These are phyloP conservation scores for Acanthamoeba healyi DNA, from an alignment of 208 protist genomes.

Conservation along the genomic window DNA sequence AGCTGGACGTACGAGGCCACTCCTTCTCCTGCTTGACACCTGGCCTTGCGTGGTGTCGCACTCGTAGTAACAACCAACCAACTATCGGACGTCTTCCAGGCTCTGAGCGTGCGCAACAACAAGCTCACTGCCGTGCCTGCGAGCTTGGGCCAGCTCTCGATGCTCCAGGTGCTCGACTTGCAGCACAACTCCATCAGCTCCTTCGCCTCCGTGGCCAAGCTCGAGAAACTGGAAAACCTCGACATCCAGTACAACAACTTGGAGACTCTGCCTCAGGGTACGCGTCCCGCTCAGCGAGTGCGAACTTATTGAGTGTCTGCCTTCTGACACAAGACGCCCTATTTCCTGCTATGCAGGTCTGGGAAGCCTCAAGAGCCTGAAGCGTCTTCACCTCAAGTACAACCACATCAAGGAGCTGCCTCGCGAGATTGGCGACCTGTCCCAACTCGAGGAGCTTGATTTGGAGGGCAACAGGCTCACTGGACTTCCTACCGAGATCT, in stretches of 20 bases:
- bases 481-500: constrained; percentile 71
- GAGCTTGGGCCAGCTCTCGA: constrained; percentile 4
- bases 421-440: constrained; percentile 73
- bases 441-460: constrained; percentile 73
- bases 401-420: constrained; percentile 79
- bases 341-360: no score
- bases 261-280: constrained; percentile 69
- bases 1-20: constrained; percentile 77
- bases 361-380: constrained; percentile 62
- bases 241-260: constrained; percentile 79
- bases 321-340: no score
- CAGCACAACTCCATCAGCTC: constrained; percentile 68
- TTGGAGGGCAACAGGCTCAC: constrained; percentile 80
- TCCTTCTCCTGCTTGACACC: background rate
- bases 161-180: constrained; percentile 64
- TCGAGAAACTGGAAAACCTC: constrained; percentile 60
- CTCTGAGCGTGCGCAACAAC: constrained; percentile 67
- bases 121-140: constrained; percentile 14
- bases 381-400: constrained; percentile 78
- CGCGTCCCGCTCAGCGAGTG: no score
- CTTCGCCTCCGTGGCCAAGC: constrained; percentile 72
- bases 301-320: no score
- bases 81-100: background rate
- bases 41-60: background rate
- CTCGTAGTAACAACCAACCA: background rate